phyloP scores from a whole-genome alignment of 148 eudicot genomes.

The Tetragonia tetragonoides region DNA sequence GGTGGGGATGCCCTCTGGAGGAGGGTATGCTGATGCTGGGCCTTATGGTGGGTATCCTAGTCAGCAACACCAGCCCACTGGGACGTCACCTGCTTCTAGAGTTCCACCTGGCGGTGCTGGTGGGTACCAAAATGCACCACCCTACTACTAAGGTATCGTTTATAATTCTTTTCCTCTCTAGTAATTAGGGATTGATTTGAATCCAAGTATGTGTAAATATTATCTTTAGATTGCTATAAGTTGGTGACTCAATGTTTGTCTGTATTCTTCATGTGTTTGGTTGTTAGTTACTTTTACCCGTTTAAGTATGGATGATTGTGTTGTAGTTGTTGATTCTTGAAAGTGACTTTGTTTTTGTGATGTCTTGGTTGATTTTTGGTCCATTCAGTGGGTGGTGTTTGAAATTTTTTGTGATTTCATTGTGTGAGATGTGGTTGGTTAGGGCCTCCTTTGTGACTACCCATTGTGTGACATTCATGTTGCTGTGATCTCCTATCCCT shows the following conservation, averaged over 20 bases:
- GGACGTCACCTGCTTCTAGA: conserved; percentile 61
- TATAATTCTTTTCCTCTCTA: not conserved
- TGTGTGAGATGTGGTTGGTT: not conserved
- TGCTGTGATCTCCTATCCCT: not conserved
- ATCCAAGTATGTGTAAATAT: too few species aligned
- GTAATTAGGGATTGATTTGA: too few species aligned
- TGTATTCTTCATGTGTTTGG: too few species aligned
- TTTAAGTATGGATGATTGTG: not conserved
- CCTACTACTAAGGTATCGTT: conserved; percentile 60
- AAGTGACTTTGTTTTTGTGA: not conserved
- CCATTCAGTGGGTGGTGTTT: not conserved
- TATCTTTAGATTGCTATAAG: not conserved
- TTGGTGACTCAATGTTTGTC: not conserved
- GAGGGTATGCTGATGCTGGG: conserved; percentile 51
- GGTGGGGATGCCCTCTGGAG: conserved; percentile 28
- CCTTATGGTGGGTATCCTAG: conserved; percentile 54
- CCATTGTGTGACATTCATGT: not conserved
- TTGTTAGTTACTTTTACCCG: not conserved
- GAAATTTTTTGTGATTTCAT: not conserved
- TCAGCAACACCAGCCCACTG: conserved; percentile 55
- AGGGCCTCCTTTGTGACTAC: not conserved
- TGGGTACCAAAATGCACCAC: conserved; percentile 49
- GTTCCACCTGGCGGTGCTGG: conserved; percentile 53
- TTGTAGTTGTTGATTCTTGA: not conserved
- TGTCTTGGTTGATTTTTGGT: not conserved